Evolutionary conservation across 2,329 filamentous ascomycete species (phyloP).

Genomic region (Diplodia corticola): DNA sequence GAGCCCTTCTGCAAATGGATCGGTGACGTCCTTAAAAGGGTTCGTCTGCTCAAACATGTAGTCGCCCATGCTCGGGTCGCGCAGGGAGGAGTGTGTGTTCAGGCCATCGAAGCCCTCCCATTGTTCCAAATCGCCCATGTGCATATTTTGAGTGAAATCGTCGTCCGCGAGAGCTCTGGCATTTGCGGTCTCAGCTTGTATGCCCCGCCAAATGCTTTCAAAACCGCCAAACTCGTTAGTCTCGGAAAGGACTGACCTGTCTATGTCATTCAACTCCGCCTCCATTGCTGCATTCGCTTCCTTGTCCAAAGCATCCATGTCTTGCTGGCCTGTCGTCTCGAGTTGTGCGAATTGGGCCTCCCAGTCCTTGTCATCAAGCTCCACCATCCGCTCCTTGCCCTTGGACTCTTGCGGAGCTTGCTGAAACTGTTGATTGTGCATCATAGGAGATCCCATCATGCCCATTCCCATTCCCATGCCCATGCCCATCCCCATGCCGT

Average conservation of each 20-base stretch:
- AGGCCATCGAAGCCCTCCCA: conserved; percentile 75
- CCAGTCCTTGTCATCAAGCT: conserved; percentile 92
- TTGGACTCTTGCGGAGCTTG: conserved; percentile 63
- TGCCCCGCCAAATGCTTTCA: conserved; percentile 83
- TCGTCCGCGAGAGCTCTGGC: conserved; percentile 68
- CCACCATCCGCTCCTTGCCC: conserved; percentile 78
- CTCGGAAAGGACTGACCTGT: conserved; percentile 76
- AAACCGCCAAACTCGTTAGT: conserved; percentile 81
- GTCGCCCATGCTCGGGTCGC: conserved; percentile 78
- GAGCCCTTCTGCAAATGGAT: conserved; percentile 90
- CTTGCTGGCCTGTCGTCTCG: conserved; percentile 64
- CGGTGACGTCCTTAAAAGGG: conserved; percentile 74
- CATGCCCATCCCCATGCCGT: conserved; percentile 49
- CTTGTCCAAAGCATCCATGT: conserved; percentile 53
- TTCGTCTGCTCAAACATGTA: conserved; percentile 97
- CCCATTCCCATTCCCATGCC: conserved; percentile 55
- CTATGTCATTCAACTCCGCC: conserved; percentile 83
- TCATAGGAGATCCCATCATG: conserved; percentile 37
- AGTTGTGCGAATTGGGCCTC: conserved; percentile 94
- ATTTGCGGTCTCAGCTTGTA: conserved; percentile 72
- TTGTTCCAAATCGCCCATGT: conserved; percentile 73
- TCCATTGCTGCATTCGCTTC: conserved; percentile 76
- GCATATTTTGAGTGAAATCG: conserved; percentile 59
- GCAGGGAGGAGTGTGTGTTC: conserved; percentile 66
- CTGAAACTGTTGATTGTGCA: conserved; percentile 51